Percentiles rank a stretch among this genome's conserved stretches.
Evolutionary conservation across 805 yeast species (phyloP).

Genomic region (Isabelozyma heimii): DNA sequence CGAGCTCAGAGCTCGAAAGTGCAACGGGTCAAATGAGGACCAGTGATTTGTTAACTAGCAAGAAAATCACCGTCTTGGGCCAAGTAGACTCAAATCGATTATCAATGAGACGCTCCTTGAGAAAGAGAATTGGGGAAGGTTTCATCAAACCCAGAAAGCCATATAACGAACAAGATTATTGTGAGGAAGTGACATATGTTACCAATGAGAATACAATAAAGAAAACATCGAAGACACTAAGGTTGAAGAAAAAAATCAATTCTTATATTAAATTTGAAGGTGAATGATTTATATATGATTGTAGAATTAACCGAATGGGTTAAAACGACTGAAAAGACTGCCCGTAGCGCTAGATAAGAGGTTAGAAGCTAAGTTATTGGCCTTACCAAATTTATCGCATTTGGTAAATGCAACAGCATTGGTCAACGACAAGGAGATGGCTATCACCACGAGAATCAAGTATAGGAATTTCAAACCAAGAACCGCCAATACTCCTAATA

Average conservation of each 20-base stretch:
- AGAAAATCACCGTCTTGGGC: neutral
- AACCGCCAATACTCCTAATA: conserved; percentile 73
- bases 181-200: neutral
- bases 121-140: neutral
- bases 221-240: neutral
- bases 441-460: conserved; percentile 61
- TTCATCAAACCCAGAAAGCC: neutral
- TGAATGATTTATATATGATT: neutral
- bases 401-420: conserved; percentile 88
- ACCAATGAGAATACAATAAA: neutral
- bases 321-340: conserved; percentile 45
- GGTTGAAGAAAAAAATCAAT: neutral
- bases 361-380: conserved; percentile 61
- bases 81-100: neutral
- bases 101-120: neutral
- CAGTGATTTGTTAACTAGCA: too few relatives aligned
- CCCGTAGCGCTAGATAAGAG: conserved; percentile 54
- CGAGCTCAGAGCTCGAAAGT: too few relatives aligned
- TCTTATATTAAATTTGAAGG: neutral
- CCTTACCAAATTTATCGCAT: conserved; percentile 90
- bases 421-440: conserved; percentile 69
- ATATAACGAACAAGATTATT: neutral
- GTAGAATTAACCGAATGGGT: conserved; percentile 27
- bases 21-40: too few relatives aligned
- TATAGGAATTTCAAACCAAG: conserved; percentile 73